Conservation (phyloP, 768 basidiomycete species). For the Termitomyces sp. region DNA sequence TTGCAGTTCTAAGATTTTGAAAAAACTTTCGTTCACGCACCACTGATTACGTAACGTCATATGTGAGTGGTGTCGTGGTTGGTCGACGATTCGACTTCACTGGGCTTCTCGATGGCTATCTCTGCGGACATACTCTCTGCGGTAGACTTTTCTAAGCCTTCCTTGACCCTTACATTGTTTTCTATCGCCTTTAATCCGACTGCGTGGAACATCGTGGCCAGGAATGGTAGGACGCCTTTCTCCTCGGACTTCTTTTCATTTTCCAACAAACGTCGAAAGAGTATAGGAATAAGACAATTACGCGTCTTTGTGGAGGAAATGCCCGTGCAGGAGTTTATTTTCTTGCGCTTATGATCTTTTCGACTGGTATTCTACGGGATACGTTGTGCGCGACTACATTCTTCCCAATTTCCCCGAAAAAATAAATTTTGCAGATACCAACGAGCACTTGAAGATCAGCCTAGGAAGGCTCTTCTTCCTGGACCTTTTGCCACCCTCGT, state of each 20-base stretch:
- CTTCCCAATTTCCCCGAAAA: background rate
- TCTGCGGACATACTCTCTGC: conserved; percentile 14
- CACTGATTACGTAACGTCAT: conserved; percentile 5
- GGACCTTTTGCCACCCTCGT: conserved; percentile 56
- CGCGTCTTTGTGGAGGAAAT: conserved; percentile 74
- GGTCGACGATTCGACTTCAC: conserved; percentile 8
- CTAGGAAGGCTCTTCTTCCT: conserved; percentile 58
- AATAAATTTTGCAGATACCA: conserved; percentile 50
- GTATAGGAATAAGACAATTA: conserved; percentile 84
- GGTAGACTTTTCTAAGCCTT: conserved; percentile 60
- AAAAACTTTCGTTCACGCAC: background rate
- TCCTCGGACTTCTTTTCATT: background rate
- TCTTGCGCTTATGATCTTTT: conserved; percentile 80
- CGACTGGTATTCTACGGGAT: conserved; percentile 81
- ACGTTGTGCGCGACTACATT: conserved; percentile 52
- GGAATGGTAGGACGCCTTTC: conserved; percentile 59
- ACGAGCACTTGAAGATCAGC: conserved; percentile 71
- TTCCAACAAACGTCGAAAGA: conserved; percentile 20
- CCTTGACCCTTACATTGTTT: conserved; percentile 59
- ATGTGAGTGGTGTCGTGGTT: background rate
- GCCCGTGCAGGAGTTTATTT: conserved; percentile 78
- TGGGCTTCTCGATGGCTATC: conserved; percentile 14
- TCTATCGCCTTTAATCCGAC: conserved; percentile 87
- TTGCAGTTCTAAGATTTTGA: background rate
- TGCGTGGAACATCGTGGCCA: conserved; percentile 94